Evolutionary conservation across 306 rosid genomes (phyloP).

Genomic region (Hippophae rhamnoides): DNA sequence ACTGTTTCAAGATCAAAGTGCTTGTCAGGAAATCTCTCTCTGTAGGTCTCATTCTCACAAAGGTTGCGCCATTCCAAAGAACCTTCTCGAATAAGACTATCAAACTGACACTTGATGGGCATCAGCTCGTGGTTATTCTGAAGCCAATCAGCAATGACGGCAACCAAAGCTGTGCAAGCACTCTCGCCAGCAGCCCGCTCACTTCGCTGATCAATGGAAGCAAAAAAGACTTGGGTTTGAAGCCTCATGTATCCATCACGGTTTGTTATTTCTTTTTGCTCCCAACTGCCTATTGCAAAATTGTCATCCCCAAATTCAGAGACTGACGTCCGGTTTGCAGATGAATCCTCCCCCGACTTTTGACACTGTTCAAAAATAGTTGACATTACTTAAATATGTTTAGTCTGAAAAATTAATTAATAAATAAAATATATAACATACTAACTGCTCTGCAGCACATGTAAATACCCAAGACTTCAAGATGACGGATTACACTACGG

Average conservation of each 20-base stretch:
- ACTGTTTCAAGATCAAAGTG: slow-evolving; percentile 97
- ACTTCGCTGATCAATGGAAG: slow-evolving; percentile 93
- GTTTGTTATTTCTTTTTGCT: slow-evolving; percentile 69
- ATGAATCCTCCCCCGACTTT: slow-evolving; percentile 74
- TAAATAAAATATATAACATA: no score
- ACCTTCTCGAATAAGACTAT: slow-evolving; percentile 89
- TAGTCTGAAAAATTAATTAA: no score
- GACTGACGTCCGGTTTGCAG: slow-evolving; percentile 65
- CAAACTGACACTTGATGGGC: slow-evolving; percentile 96
- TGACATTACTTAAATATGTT: neutral
- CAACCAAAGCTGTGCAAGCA: slow-evolving; percentile 97
- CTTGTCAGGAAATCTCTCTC: slow-evolving; percentile 83
- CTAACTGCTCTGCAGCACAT: no score
- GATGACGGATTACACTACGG: no score
- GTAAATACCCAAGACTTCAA: no score
- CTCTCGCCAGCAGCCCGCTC: slow-evolving; percentile 99
- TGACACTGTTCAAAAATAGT: slow-evolving; percentile 33
- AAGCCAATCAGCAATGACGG: slow-evolving; percentile 93
- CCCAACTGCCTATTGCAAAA: slow-evolving; percentile 92
- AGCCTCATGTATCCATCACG: slow-evolving; percentile 95
- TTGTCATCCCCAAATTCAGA: slow-evolving; percentile 96
- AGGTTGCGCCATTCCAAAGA: slow-evolving; percentile 91
- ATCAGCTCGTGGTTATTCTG: slow-evolving; percentile 61
- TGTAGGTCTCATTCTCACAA: slow-evolving; percentile 70
- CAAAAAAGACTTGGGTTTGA: slow-evolving; percentile 80